Base-by-base conservation (phyloP, 805 yeast species). In the Cyberlindnera misumaiensis region DNA sequence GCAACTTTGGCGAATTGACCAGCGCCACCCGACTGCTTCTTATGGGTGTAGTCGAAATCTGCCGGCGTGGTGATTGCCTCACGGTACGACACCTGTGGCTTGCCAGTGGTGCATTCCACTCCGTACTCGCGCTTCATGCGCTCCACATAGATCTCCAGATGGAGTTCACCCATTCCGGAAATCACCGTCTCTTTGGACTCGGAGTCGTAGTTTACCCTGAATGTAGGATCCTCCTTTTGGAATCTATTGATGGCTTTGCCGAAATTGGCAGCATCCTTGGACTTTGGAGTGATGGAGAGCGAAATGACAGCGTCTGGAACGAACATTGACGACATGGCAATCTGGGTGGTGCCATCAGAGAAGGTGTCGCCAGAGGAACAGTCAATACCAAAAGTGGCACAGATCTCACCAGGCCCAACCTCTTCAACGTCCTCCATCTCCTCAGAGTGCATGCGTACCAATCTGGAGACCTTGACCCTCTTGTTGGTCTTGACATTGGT, bases 281-380 rank as follows among this genome's bases (percentile, higher is more conserved):
- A 69, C 59, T 83, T 83, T 39, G 99, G 98, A 28, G 78, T 72
- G 54, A 93, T 83, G 13, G 96, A 82, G 42, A 93, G 70, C 6
- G 98, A 93, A 38, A 93, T 90, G 47, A 93, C 99, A 1, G 99
- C 96, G 62, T 93, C 99, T 6, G 99, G 99, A 45, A 93, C 98
- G 65, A 72, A 93, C 98, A 93, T 93, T 5, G 97, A 87, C 40
- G 94, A 79, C 97, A 93, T 90, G 39, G 98, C 80, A 53, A 84
- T 81, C 53, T 79, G 71, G 39, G 79, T 68, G 11, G 73, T 70
- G 39, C 93, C 95, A 49, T 86, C 95, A 33, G 95, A 82, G 64
- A 93, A 93, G 11, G 97, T 87, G 58, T 93, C 98, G 57, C 99
- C 99, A 11, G 98, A 93, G 10, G 97, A 80, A 73, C 99, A 93